Percentiles rank a stretch among this genome's conserved stretches.
Evolutionary conservation across 495 filamentous ascomycete species (phyloP).

Genomic region (Aspergillus ellipticus): DNA sequence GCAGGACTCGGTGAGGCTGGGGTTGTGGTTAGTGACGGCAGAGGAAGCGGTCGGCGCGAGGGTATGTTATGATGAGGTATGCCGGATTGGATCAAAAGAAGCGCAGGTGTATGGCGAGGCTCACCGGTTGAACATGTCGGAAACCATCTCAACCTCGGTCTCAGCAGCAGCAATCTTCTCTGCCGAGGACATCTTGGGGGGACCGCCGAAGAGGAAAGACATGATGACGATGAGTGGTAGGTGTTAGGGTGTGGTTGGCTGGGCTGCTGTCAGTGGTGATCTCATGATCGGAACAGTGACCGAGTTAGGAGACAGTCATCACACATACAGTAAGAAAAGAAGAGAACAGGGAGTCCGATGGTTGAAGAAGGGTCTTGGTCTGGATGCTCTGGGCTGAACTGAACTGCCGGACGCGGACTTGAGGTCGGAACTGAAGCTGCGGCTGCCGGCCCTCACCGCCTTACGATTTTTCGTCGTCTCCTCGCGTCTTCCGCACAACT

Average conservation of each 20-base stretch:
- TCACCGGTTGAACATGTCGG: constrained; percentile 95
- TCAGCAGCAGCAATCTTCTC: constrained; percentile 95
- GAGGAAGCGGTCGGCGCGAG: neutral
- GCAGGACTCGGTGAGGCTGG: constrained; percentile 64
- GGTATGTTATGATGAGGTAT: no score
- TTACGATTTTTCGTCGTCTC: constrained; percentile 8
- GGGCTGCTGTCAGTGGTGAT: neutral
- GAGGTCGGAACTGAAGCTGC: constrained; percentile 9
- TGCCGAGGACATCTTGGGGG: constrained; percentile 83
- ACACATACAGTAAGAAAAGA: neutral
- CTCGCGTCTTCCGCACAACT: constrained; percentile 11
- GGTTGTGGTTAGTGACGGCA: constrained; percentile 1
- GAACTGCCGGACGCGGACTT: constrained; percentile 6
- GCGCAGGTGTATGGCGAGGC: constrained; percentile 1
- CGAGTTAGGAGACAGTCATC: no score
- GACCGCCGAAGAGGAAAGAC: constrained; percentile 90
- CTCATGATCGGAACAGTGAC: neutral
- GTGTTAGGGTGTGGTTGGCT: neutral
- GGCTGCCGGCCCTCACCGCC: constrained; percentile 13
- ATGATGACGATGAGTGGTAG: constrained; percentile 50
- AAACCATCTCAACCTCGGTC: constrained; percentile 86
- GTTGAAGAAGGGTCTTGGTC: neutral
- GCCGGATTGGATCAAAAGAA: no score
- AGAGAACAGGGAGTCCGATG: neutral
- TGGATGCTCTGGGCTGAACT: constrained; percentile 1